Percentiles rank a stretch among this genome's conserved stretches.
phyloP scores from a whole-genome alignment of 306 rosid species.

The Ammopiptanthus mongolicus region DNA sequence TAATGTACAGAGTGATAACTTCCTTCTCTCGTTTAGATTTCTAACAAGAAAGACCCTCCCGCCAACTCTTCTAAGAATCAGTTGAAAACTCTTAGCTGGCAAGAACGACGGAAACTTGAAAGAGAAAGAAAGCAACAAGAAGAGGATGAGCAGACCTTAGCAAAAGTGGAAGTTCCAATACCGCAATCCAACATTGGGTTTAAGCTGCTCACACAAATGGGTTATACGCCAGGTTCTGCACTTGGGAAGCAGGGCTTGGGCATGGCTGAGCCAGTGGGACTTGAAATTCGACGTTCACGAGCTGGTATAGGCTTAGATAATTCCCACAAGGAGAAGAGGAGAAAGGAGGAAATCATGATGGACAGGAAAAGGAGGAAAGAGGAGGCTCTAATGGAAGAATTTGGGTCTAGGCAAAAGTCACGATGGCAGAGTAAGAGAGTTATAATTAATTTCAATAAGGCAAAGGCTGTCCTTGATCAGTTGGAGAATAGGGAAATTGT shows the following conservation, averaged over 20 bases:
- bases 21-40: constrained; percentile 29
- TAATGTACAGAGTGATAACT: background rate
- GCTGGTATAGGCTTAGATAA: constrained; percentile 85
- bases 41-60: constrained; percentile 25
- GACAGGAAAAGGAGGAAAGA: constrained; percentile 48
- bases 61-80: constrained; percentile 48
- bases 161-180: constrained; percentile 73
- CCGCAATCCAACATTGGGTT: constrained; percentile 91
- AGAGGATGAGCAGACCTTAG: constrained; percentile 81
- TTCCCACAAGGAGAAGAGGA: constrained; percentile 69
- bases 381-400: constrained; percentile 64
- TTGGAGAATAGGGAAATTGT: constrained; percentile 78
- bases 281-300: constrained; percentile 76
- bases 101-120: constrained; percentile 60
- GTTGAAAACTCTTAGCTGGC: constrained; percentile 57
- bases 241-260: constrained; percentile 82
- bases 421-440: constrained; percentile 71
- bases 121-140: constrained; percentile 65
- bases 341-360: constrained; percentile 40
- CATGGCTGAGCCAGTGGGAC: constrained; percentile 69
- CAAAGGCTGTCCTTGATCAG: constrained; percentile 76
- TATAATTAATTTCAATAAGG: constrained; percentile 58
- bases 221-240: constrained; percentile 76
- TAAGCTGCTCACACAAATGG: constrained; percentile 85
- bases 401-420: constrained; percentile 78